Evolutionary conservation across 2,329 filamentous ascomycete genomes (phyloP), one percentile per base, ranked within the genome.

Genomic region (Beauveria sp.): DNA sequence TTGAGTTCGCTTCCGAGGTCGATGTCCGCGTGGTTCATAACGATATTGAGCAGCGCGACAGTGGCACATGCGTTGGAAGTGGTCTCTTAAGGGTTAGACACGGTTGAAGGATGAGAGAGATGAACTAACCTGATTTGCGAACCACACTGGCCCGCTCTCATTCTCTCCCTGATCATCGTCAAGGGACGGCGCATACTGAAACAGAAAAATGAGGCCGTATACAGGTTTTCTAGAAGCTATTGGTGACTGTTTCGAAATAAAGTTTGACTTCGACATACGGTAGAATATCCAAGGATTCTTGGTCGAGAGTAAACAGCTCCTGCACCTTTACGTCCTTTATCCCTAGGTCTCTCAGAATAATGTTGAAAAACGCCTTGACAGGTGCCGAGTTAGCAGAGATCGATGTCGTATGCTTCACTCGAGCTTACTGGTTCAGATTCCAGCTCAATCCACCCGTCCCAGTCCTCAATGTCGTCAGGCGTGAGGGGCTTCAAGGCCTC

Each of bases 21-120:
- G 3, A 91, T 74, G 0, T 78, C 79, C 0, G 84, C 77, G 26
- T 86, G 81, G 70, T 98, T 98, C 84, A 96, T 96, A 70, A 96
- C 78, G 63, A 97, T 96, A 69, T 98, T 98, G 67, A 97, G 82
- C 66, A 98, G 79, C 3, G 95, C 92, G 51, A 97, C 85, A n/a
- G 91, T 95, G 22, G 91, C 95, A 74, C 95, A 99, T 28, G 91
- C 88, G 73, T 96, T 96, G 60, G 84, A 81, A 0, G 86, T 88
- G 1, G 90, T 91, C 87, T 93, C 64, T 14, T 34, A 5, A 12
- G 12, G 6, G 24, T 40, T 9, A 30, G 42, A 40, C 9, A 16
- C n/a, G 28, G 28, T 70, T 45, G 68, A 64, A 43, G 7, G 52
- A 57, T 24, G n/a, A 28, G 8, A 10, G 1, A 16, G n/a, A 5